Evolutionary conservation across 805 yeast genomes (phyloP).

Genomic region (Metschnikowia colocasiae): DNA sequence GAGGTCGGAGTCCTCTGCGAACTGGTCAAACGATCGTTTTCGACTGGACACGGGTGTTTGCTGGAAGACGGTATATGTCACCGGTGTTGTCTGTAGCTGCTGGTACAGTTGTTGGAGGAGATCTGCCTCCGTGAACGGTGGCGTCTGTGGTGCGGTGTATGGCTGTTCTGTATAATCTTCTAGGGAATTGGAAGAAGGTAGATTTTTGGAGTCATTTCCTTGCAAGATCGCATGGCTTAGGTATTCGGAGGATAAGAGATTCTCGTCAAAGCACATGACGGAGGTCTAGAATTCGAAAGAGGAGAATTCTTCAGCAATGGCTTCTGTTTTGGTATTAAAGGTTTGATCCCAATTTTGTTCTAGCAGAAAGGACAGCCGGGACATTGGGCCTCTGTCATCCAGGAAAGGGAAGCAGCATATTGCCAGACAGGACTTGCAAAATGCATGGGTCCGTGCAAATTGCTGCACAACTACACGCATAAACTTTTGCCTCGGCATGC

Average conservation of each 20-base stretch:
- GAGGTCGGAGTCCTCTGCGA: constrained; percentile 1
- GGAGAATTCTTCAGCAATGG: not conserved
- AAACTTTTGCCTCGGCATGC: not conserved
- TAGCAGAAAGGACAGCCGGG: not conserved
- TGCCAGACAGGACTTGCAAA: not conserved
- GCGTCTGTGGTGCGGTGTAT: constrained; percentile 3
- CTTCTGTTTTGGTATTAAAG: constrained; percentile 4
- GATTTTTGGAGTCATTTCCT: constrained; percentile 3
- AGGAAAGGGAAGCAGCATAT: constrained; percentile 6
- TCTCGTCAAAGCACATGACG: constrained; percentile 6
- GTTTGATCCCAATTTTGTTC: constrained; percentile 1
- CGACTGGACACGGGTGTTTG: constrained; percentile 1
- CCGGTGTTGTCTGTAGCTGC: constrained; percentile 2
- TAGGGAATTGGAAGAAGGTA: constrained; percentile 1
- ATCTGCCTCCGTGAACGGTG: constrained; percentile 2
- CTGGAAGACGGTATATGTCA: constrained; percentile 1
- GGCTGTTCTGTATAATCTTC: constrained; percentile 1
- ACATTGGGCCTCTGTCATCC: not conserved
- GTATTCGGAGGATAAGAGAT: constrained; percentile 3
- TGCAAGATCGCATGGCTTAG: not conserved
- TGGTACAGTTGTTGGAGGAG: constrained; percentile 1
- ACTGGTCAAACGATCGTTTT: constrained; percentile 1
- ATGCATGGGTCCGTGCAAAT: not conserved
- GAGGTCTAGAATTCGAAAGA: constrained; percentile 3
- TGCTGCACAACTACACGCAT: not conserved